Base-by-base conservation (phyloP, 1,139 yeast genomes). In the Debaryomycetaceae sp. region DNA sequence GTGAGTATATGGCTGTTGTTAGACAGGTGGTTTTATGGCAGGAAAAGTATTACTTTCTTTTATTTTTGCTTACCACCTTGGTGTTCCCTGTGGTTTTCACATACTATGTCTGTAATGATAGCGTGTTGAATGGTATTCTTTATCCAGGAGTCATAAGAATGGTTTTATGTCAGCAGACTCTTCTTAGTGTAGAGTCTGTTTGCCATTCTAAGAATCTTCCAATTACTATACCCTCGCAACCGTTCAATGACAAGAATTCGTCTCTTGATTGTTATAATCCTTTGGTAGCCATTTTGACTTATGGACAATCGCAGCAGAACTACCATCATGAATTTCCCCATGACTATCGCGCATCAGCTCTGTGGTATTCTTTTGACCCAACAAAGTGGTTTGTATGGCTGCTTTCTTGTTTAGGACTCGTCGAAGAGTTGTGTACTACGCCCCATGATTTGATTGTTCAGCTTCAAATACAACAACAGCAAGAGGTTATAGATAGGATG, bases 311-410 rank as follows among this genome's bases (percentile, higher is more conserved):
- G 6, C 65, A 75, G 53, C 87, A 83, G 51, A 84, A 83, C 57
- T 85, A 80, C 57, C 91, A 85, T 58, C 89, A 85, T 56, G 89
- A 83, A 56, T 85, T 85, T 52, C 87, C 89, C 1, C 81, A 80
- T 49, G 90, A 85, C 58, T 84, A 79, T 57, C 72, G 81, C 46
- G 78, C 80, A 7, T 59, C 66, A 8, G 64, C 73, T 27, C 70
- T 78, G 24, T 60, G 70, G 61, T 73, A 75, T 53, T 76, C 80
- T 1, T 80, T 76, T 56, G 90, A 85, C 57, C 89, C 90, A 1
- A 80, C 87, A 4, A 83, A 82, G 57, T 81, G 86, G 85, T 68
- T 75, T 35, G 63, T 84, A 11, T 68, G 66, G 54, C 40, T 69
- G 0, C 56, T 81, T 24, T 62, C 66, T 7, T 52, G 64, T 41